Evolutionary conservation across 2,329 filamentous ascomycete species (phyloP).

Genomic region (Gliomastix tumulicola): DNA sequence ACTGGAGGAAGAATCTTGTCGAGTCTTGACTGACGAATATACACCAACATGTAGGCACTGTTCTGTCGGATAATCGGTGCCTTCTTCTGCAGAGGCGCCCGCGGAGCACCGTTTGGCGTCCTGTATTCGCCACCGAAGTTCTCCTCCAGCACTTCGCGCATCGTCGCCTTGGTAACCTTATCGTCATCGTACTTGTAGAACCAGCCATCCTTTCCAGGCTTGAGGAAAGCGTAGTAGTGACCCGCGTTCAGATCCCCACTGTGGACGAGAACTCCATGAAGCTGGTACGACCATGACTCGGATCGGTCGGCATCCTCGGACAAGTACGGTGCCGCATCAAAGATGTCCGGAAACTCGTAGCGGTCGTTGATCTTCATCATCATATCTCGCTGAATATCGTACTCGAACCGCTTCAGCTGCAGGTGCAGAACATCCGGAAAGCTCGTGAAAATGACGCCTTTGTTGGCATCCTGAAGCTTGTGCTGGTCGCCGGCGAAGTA

Average conservation of each 20-base stretch:
- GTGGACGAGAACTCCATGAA: slow-evolving; percentile 93
- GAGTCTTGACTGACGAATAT: slow-evolving; percentile 81
- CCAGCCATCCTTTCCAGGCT: slow-evolving; percentile 84
- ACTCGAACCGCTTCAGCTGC: slow-evolving; percentile 95
- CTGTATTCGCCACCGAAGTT: slow-evolving; percentile 90
- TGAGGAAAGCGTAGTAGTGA: slow-evolving; percentile 96
- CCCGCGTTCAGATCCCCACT: slow-evolving; percentile 95
- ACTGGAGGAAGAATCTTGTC: slow-evolving; percentile 76
- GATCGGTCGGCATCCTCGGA: slow-evolving; percentile 80
- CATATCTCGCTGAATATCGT: slow-evolving; percentile 89
- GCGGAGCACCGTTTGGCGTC: slow-evolving; percentile 36
- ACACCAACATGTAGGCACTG: slow-evolving; percentile 98
- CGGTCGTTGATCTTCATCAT: slow-evolving; percentile 99
- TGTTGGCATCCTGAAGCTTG: slow-evolving; percentile 92
- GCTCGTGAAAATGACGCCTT: slow-evolving; percentile 93
- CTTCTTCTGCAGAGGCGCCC: slow-evolving; percentile 45
- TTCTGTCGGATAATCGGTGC: slow-evolving; percentile 56
- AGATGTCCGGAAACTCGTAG: slow-evolving; percentile 80
- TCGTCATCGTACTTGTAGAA: slow-evolving; percentile 99
- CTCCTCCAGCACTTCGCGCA: slow-evolving; percentile 87
- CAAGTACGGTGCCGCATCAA: slow-evolving; percentile 81
- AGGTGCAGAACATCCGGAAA: slow-evolving; percentile 93
- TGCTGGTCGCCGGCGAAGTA: slow-evolving; percentile 88
- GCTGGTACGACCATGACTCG: slow-evolving; percentile 83
- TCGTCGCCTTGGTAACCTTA: slow-evolving; percentile 88